A percentile compares a stretch with the other conserved stretches of the same genome.
phyloP scores from a whole-genome alignment of 768 basidiomycete genomes.

The Roridomyces roridus region DNA sequence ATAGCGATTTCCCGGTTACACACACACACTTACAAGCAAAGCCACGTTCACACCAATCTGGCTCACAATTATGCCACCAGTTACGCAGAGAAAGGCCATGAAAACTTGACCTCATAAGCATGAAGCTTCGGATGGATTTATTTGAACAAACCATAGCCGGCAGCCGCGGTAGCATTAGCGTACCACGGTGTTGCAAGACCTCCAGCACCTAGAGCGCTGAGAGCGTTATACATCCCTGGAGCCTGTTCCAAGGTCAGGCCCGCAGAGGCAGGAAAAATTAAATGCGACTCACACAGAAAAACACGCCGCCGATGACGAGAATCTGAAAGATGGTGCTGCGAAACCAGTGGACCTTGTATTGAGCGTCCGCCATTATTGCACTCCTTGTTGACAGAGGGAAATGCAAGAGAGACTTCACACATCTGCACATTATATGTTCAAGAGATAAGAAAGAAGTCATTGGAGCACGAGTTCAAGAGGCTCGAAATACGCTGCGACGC shows the following conservation, averaged over 20 bases:
- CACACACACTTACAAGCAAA: slow-evolving; percentile 25
- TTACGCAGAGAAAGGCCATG: slow-evolving; percentile 38
- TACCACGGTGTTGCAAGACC: slow-evolving; percentile 41
- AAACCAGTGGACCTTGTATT: slow-evolving; percentile 36
- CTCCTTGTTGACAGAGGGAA: too few species aligned
- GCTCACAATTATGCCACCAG: slow-evolving; percentile 38
- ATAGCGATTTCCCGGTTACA: neutral
- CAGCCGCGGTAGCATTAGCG: slow-evolving; percentile 37
- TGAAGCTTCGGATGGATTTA: too few species aligned
- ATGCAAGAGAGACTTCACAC: too few species aligned
- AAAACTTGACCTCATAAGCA: slow-evolving; percentile 26
- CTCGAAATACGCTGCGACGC: too few species aligned
- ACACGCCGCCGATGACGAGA: slow-evolving; percentile 38
- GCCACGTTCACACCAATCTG: slow-evolving; percentile 37
- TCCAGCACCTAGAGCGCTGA: slow-evolving; percentile 36
- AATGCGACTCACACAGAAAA: slow-evolving; percentile 29
- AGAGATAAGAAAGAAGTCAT: too few species aligned
- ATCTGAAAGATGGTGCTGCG: slow-evolving; percentile 38
- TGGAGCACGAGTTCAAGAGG: too few species aligned
- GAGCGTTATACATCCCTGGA: slow-evolving; percentile 43
- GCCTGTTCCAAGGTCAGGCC: too few species aligned
- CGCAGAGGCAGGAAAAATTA: too few species aligned
- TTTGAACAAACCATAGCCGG: slow-evolving; percentile 32
- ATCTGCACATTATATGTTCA: too few species aligned
- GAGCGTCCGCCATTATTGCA: too few species aligned